Evolutionary conservation across 2,329 filamentous ascomycete species (phyloP), one percentile per base, ranked within the genome.

Genomic region (Aspergillus thermomutatus): DNA sequence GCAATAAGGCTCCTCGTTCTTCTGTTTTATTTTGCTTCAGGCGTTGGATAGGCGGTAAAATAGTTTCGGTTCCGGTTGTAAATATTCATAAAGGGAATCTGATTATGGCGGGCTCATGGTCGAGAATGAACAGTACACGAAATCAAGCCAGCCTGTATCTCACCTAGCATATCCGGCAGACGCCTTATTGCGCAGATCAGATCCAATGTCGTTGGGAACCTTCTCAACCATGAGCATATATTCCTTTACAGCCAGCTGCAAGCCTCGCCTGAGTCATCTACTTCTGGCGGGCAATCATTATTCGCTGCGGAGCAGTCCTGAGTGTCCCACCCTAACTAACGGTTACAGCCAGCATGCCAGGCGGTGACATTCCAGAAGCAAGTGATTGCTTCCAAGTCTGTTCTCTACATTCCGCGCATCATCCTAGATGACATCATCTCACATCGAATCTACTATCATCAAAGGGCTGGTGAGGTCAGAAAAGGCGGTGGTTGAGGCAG

Each of bases 1-100:
- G 5, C 48, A 60, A 25, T 51, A 60, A 9, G 55, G 23, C 34
- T 23, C 10, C 25, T 46, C 37, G 10, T 48, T 52, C 31, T 48
- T 34, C 9, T n/a, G 23, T 40, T 31, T 14, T 23, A n/a, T 48
- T 46, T 45, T 14, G 9, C 26, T 40, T 47, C 49, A 46, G 31
- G 49, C 49, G 49, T 51, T 11, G 2, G 11, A 11, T 40, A 28
- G 49, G 17, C 4, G 23, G 41, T 50, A 46, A 3, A 23, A 25
- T 46, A 46, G 45, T 7, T 45, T 54, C 17, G 23, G 27, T 54
- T 26, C 31, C 31, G 31, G 31, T 3, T 37, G 31, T 37, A 19
- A 14, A 48, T 53, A 31, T 51, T 50, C 31, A 37, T 41, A 25
- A 17, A 31, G 4, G 14, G 49, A 11, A 7, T 23, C 14, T 26